A percentile compares a stretch with the other conserved stretches of the same genome.
Evolutionary conservation across 2,329 filamentous ascomycete species (phyloP).

Genomic region (Fusarium algeriense): DNA sequence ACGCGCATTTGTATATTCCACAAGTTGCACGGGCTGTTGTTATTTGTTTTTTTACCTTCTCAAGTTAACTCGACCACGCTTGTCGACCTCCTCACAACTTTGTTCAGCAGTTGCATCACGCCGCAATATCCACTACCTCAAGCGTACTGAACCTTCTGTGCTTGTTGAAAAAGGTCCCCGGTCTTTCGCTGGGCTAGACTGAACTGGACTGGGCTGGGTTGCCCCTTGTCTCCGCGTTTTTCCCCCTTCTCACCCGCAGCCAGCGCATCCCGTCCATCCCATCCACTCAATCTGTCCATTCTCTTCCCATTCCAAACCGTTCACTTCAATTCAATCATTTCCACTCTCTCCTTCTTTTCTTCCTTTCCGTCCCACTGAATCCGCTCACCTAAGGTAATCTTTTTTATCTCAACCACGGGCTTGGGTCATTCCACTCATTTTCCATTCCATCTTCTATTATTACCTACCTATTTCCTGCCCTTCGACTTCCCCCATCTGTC

Average conservation of each 20-base stretch:
- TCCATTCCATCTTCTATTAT: constrained; percentile 34
- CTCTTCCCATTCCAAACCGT: constrained; percentile 37
- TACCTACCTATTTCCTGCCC: constrained; percentile 39
- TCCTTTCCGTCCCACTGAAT: constrained; percentile 33
- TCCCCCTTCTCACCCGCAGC: constrained; percentile 38
- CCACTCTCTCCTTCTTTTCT: constrained; percentile 33
- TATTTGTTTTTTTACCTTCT: constrained; percentile 3
- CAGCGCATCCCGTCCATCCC: constrained; percentile 34
- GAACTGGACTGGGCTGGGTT: constrained; percentile 24
- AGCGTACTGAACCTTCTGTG: constrained; percentile 9
- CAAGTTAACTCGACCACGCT: background rate
- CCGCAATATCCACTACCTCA: constrained; percentile 17
- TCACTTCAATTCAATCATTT: constrained; percentile 40
- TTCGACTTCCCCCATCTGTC: constrained; percentile 25
- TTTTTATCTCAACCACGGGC: constrained; percentile 34
- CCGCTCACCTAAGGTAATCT: constrained; percentile 22
- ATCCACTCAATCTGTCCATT: constrained; percentile 36
- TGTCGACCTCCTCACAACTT: constrained; percentile 1
- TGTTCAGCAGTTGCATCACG: constrained; percentile 22
- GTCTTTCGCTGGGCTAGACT: constrained; percentile 28
- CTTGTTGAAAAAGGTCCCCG: constrained; percentile 12
- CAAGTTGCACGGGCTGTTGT: constrained; percentile 13
- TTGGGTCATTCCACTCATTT: constrained; percentile 45
- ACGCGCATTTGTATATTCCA: constrained; percentile 29
- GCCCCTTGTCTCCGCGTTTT: constrained; percentile 43